Percentiles rank a stretch among this genome's conserved stretches.
These are phyloP conservation scores for Austroboletus festivus DNA, from an alignment of 768 basidiomycete genomes.

Conservation along the genomic window DNA sequence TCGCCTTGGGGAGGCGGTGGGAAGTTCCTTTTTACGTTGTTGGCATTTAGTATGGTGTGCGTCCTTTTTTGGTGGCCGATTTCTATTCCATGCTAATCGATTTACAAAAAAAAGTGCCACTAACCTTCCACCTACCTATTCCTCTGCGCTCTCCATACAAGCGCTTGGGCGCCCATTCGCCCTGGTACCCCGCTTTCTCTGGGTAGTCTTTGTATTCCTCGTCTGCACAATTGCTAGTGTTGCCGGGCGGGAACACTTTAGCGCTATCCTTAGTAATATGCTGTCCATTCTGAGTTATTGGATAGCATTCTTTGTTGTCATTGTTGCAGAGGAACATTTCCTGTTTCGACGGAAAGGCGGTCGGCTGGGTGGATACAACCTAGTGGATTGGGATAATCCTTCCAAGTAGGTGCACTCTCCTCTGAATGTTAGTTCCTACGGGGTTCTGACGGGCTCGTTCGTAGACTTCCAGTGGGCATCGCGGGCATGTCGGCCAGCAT, in stretches of 20 bases:
- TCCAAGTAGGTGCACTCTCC: constrained; percentile 27
- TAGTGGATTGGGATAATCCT: constrained; percentile 46
- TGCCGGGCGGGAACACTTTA: constrained; percentile 45
- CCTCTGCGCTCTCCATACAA: constrained; percentile 45
- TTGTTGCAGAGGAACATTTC: constrained; percentile 45
- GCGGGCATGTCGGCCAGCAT: constrained; percentile 47
- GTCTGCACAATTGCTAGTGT: constrained; percentile 40
- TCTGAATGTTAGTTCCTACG: background rate
- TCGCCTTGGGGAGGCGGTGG: constrained; percentile 43
- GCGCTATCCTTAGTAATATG: constrained; percentile 41
- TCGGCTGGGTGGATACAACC: constrained; percentile 47
- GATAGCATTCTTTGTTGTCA: constrained; percentile 45
- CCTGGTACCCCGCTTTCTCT: constrained; percentile 43
- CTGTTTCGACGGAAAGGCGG: constrained; percentile 42
- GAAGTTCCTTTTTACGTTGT: constrained; percentile 40
- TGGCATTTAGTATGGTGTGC: constrained; percentile 42
- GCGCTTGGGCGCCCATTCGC: constrained; percentile 43
- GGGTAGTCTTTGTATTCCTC: constrained; percentile 41
- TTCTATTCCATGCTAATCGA: background rate
- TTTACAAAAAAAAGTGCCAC: constrained; percentile 24
- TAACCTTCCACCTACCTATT: constrained; percentile 46
- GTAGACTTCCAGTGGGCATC: constrained; percentile 44
- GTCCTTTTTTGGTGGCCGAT: constrained; percentile 6
- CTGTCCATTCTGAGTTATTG: constrained; percentile 44
- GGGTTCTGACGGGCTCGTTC: too few species aligned